These are phyloP conservation scores for Neurospora sp. DNA, from an alignment of 495 filamentous ascomycete genomes.

Conservation along the genomic window DNA sequence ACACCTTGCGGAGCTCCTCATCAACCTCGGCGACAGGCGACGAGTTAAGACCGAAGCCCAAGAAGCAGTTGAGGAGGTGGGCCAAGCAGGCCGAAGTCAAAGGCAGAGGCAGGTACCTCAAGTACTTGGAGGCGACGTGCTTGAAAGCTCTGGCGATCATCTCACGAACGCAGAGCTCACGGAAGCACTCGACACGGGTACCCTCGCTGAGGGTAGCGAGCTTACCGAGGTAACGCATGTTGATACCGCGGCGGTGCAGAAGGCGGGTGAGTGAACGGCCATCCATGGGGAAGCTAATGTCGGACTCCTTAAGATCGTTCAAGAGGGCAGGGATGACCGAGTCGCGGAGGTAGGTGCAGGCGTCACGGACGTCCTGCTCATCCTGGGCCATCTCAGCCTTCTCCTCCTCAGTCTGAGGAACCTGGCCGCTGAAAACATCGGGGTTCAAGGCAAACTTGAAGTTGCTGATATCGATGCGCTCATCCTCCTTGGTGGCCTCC, in stretches of 20 bases:
- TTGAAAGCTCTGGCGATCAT: conserved; percentile 93
- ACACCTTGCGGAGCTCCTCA: conserved; percentile 59
- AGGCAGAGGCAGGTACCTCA: conserved; percentile 69
- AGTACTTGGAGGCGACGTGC: conserved; percentile 70
- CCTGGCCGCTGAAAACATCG: conserved; percentile 88
- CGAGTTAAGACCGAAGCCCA: conserved; percentile 67
- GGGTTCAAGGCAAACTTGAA: conserved; percentile 89
- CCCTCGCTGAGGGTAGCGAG: conserved; percentile 61
- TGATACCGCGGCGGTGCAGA: conserved; percentile 95
- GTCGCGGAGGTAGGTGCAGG: conserved; percentile 65
- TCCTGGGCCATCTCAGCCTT: conserved; percentile 77
- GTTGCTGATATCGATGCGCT: conserved; percentile 67
- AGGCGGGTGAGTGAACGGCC: conserved; percentile 79
- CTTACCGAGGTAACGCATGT: conserved; percentile 87
- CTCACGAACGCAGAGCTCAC: conserved; percentile 70
- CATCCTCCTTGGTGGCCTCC: conserved; percentile 26
- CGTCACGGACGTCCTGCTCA: conserved; percentile 77
- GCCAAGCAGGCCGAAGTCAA: conserved; percentile 67
- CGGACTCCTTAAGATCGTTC: conserved; percentile 78
- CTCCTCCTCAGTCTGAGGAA: conserved; percentile 81
- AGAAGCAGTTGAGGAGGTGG: conserved; percentile 89
- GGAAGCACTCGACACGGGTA: conserved; percentile 64
- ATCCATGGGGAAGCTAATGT: conserved; percentile 97
- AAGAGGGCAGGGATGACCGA: conserved; percentile 63
- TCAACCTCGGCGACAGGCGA: conserved; percentile 71